phyloP scores from a whole-genome alignment of 441 rosid genomes.

The Rhodomyrtus psidioides region DNA sequence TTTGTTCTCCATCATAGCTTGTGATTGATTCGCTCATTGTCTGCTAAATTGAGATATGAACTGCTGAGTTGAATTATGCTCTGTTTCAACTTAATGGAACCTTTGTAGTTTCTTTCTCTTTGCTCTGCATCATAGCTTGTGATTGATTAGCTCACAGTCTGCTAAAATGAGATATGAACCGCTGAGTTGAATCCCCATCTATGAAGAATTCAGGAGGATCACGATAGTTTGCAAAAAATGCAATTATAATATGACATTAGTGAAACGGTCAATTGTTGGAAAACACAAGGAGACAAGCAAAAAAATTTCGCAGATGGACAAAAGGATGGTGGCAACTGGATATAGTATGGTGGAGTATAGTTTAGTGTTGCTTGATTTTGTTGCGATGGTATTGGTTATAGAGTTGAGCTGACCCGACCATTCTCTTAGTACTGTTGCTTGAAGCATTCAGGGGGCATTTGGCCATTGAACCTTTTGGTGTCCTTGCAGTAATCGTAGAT shows the following conservation, averaged over 20 bases:
- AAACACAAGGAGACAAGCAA: not conserved
- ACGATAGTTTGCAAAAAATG: not conserved
- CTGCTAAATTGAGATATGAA: not conserved
- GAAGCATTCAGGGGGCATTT: constrained; percentile 46
- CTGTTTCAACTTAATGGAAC: not conserved
- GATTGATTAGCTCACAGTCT: not conserved
- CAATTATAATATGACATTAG: not conserved
- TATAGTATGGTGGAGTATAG: not conserved
- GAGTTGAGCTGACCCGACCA: not conserved
- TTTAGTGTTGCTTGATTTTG: not conserved
- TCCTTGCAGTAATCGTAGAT: constrained; percentile 74
- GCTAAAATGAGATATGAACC: not conserved
- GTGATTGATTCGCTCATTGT: not conserved
- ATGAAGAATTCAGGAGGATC: not conserved
- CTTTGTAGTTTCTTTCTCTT: not conserved
- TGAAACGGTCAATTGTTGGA: not conserved
- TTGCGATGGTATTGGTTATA: not conserved
- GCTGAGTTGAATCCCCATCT: not conserved
- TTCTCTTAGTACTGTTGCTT: constrained; percentile 30
- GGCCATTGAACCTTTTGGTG: constrained; percentile 47
- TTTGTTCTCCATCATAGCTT: not conserved
- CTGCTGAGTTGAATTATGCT: not conserved
- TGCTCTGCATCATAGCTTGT: not conserved
- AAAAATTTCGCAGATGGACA: not conserved
- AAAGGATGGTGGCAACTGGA: not conserved